Percentiles rank a stretch among this genome's conserved stretches.
These are phyloP conservation scores for Claviceps sp. DNA, from an alignment of 2,329 filamentous ascomycete genomes.

Conservation along the genomic window DNA sequence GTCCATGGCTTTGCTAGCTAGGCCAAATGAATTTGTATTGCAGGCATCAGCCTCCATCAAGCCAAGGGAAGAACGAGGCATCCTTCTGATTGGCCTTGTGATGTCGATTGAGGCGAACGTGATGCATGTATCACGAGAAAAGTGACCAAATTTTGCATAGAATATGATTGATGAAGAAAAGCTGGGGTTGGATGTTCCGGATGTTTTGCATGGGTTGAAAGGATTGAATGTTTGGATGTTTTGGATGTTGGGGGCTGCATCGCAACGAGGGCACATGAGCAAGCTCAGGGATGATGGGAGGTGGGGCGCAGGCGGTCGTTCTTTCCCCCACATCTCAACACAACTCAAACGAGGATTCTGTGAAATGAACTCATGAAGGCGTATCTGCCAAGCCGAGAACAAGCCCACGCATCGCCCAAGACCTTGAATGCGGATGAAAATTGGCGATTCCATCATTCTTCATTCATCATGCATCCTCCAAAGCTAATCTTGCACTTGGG, in stretches of 20 bases:
- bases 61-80: too few species aligned
- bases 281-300: background rate
- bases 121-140: background rate
- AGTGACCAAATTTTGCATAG: background rate
- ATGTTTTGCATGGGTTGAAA: too few species aligned
- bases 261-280: background rate
- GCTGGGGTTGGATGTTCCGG: too few species aligned
- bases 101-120: too few species aligned
- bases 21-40: background rate
- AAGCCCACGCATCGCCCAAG: too few species aligned
- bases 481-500: too few species aligned
- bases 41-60: too few species aligned
- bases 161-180: background rate
- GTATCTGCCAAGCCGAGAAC: background rate
- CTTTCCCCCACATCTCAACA: background rate
- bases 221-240: background rate
- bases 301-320: background rate
- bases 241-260: background rate
- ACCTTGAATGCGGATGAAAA: too few species aligned
- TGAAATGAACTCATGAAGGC: background rate
- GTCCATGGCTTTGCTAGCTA: background rate
- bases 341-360: constrained; percentile 1
- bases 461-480: too few species aligned
- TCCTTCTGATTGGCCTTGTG: too few species aligned
- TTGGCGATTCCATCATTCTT: too few species aligned